Base-by-base conservation (phyloP, 2,329 filamentous ascomycete species). In the Aspergillus pseudotamarii region DNA sequence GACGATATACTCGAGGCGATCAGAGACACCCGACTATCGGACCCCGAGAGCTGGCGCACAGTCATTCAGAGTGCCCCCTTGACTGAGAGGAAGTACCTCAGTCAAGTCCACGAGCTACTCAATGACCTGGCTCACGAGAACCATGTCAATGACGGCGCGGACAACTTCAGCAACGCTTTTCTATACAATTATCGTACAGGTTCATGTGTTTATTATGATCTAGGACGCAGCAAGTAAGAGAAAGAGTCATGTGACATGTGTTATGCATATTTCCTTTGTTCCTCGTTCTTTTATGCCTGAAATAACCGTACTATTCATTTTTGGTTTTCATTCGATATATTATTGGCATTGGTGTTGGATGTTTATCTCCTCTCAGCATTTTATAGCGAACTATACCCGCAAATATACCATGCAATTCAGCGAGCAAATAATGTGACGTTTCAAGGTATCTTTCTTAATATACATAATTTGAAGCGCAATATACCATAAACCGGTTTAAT, bases 111-210 rank as follows among this genome's bases (percentile, higher is more conserved):
- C 72, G 90, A 93, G 64, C 82, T 94, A 76, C 82, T 97, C 59
- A 75, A 81, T 73, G 79, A 85, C 71, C 78, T 95, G 82, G 87
- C 87, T 75, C 78, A 82, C 68, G 79, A 85, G 75, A 72, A 68
- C 32, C 73, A 65, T 41, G 62, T 69, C 30, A 66, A 66, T 26
- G 76, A 78, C 62, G 82, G 89, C 82, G 79, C 84, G 81, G 81
- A 82, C 57, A 72, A 72, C 38, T 84, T 85, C 28, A 85, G 86
- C 54, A 91, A 94, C 75, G 91, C 92, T 12, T 96, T 96, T 78
- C 86, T 97, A 58, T 97, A 96, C 79, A 97, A 97, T 72, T 97
- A 96, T 71, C 84, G 93, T 64, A 96, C 92, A 11, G 91, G 91
- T 0, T 89, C 86, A 63, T 94, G 92, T 75, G 85, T 97, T 57